Conservation (phyloP, 495 filamentous ascomycete genomes). For the Penicillium subrubescens region DNA sequence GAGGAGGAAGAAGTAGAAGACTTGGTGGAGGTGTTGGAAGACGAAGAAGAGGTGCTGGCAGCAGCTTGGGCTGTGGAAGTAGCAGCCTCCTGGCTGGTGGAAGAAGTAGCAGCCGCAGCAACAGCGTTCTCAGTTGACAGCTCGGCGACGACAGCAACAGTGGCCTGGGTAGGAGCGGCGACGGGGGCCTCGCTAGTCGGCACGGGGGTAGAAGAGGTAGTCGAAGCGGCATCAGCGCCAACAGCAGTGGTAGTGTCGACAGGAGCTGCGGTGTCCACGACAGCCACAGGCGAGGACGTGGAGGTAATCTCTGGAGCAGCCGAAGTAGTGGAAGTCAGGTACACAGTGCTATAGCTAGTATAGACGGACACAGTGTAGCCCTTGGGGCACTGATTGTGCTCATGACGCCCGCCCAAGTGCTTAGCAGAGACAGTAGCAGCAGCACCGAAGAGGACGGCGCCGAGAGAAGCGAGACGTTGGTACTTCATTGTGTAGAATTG, state of each 20-base stretch:
- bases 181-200: conserved; percentile 9
- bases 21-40: conserved; percentile 11
- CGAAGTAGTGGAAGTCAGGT: conserved; percentile 26
- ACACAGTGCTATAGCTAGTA: conserved; percentile 25
- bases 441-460: conserved; percentile 32
- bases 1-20: conserved; percentile 10
- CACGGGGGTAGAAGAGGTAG: conserved; percentile 8
- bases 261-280: conserved; percentile 1
- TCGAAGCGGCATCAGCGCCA: conserved; percentile 5
- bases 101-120: conserved; percentile 1
- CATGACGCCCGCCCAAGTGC: conserved; percentile 21
- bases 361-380: conserved; percentile 32
- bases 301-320: conserved; percentile 13
- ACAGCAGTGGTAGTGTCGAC: conserved; percentile 9
- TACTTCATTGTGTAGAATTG: conserved; percentile 36
- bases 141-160: conserved; percentile 12
- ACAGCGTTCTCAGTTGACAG: conserved; percentile 9
- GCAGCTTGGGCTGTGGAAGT: conserved; percentile 11
- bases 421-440: conserved; percentile 35
- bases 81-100: conserved; percentile 10
- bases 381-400: conserved; percentile 30
- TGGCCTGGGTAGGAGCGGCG: conserved; percentile 16
- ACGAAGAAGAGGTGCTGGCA: conserved; percentile 8
- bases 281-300: not conserved
- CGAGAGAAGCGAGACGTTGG: conserved; percentile 31